Evolutionary conservation across 2,329 filamentous ascomycete species (phyloP).

Genomic region (Xylariaceae sp.): DNA sequence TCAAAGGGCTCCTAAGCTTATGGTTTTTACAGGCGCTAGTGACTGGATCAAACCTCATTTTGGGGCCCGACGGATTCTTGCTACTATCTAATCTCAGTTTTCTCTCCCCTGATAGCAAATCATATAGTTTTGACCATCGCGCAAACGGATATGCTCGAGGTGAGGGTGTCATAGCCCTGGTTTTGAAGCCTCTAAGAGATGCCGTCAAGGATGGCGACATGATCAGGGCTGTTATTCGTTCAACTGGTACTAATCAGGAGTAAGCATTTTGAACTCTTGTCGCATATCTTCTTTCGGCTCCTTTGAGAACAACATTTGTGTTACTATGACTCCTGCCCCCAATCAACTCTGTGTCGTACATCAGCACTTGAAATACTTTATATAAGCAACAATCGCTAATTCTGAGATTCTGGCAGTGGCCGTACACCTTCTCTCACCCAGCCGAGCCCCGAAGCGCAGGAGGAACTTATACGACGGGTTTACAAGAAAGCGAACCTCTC

Average conservation of each 20-base stretch:
- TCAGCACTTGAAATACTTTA: too few relatives aligned
- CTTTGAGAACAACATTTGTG: too few relatives aligned
- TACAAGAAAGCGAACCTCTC: slow-evolving; percentile 40
- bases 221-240: slow-evolving; percentile 48
- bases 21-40: slow-evolving; percentile 41
- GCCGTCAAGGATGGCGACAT: slow-evolving; percentile 52
- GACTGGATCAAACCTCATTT: slow-evolving; percentile 42
- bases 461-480: slow-evolving; percentile 41
- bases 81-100: slow-evolving; percentile 43
- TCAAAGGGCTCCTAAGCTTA: not conserved
- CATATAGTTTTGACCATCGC: slow-evolving; percentile 40
- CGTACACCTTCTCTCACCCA: slow-evolving; percentile 39
- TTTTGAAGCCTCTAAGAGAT: slow-evolving; percentile 57
- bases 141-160: slow-evolving; percentile 49
- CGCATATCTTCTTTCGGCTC: too few relatives aligned
- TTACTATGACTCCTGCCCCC: too few relatives aligned
- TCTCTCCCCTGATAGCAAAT: slow-evolving; percentile 47
- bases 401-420: slow-evolving; percentile 21
- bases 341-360: too few relatives aligned
- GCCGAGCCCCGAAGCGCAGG: slow-evolving; percentile 42
- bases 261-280: not conserved
- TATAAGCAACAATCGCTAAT: not conserved
- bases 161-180: slow-evolving; percentile 57
- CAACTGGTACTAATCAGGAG: slow-evolving; percentile 41
- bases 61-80: slow-evolving; percentile 40